Conservation (phyloP, 2,329 filamentous ascomycete species). For the Phyllosticta citribraziliensis region DNA sequence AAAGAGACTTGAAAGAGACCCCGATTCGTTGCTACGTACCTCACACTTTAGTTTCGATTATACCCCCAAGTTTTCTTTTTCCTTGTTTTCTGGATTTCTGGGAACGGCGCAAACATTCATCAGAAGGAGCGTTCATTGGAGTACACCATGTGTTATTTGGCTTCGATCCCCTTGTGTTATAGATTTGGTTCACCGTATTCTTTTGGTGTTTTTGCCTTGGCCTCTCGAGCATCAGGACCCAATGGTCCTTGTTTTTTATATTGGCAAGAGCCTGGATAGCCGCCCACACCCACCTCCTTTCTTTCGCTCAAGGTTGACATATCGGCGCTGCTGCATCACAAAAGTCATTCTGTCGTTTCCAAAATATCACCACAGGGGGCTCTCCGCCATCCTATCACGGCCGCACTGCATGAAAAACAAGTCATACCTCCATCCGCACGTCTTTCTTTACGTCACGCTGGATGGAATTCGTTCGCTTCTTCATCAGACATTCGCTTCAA, state of each 20-base stretch:
- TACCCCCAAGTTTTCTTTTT: conserved; percentile 5
- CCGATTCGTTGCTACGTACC: conserved; percentile 6
- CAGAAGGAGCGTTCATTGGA: background rate
- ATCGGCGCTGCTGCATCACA: background rate
- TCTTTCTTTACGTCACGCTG: background rate
- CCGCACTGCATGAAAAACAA: background rate
- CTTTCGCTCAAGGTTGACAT: background rate
- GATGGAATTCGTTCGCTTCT: background rate
- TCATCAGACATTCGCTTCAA: background rate
- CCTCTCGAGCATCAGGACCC: background rate
- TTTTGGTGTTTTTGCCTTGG: background rate
- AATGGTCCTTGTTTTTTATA: background rate
- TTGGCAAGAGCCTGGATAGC: background rate
- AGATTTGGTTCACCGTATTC: background rate
- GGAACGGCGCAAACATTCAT: conserved; percentile 1
- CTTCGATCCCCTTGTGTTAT: conserved; percentile 1
- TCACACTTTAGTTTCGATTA: conserved; percentile 5
- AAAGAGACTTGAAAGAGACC: conserved; percentile 6
- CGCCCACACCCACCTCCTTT: background rate
- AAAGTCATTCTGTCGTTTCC: background rate
- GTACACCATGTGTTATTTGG: background rate
- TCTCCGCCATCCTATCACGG: background rate
- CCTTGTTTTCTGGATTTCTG: conserved; percentile 3
- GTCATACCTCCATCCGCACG: background rate
- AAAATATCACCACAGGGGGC: background rate